These are phyloP conservation scores for Zizania latifolia DNA, from an alignment of 176 grass and related monocot genomes.

Conservation along the genomic window DNA sequence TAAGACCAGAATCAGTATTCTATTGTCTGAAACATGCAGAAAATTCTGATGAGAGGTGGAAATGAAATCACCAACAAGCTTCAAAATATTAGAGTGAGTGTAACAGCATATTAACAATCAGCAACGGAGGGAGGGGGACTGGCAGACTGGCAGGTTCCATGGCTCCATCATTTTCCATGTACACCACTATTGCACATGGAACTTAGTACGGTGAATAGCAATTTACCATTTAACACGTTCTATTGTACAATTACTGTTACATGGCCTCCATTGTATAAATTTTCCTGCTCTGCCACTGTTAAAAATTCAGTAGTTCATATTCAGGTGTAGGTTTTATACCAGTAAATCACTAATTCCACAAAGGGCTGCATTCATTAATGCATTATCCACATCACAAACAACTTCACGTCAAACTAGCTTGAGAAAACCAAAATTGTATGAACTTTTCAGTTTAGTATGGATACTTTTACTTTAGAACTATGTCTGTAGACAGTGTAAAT, in stretches of 20 bases:
- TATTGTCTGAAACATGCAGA: slow-evolving; percentile 75
- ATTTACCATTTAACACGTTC: too few relatives aligned
- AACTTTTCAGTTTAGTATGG: neutral
- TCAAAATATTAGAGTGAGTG: neutral
- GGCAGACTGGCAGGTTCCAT: neutral
- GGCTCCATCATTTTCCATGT: neutral
- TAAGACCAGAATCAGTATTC: slow-evolving; percentile 65
- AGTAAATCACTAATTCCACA: neutral
- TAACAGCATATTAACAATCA: neutral
- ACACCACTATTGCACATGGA: neutral
- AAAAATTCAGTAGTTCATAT: slow-evolving; percentile 1
- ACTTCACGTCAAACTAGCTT: neutral
- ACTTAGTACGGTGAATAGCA: too few relatives aligned
- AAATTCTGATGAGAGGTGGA: slow-evolving; percentile 9
- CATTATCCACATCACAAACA: neutral
- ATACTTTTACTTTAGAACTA: neutral
- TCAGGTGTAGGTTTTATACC: neutral
- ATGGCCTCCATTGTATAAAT: too few relatives aligned
- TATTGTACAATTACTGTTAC: neutral
- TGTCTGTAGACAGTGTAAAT: neutral
- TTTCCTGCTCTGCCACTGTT: too few relatives aligned
- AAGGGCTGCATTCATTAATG: neutral
- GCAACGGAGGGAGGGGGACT: neutral
- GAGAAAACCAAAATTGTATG: neutral
- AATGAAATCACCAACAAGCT: neutral